Evolutionary conservation across 2,329 filamentous ascomycete species (phyloP).

Genomic region (Talaromyces sp.): DNA sequence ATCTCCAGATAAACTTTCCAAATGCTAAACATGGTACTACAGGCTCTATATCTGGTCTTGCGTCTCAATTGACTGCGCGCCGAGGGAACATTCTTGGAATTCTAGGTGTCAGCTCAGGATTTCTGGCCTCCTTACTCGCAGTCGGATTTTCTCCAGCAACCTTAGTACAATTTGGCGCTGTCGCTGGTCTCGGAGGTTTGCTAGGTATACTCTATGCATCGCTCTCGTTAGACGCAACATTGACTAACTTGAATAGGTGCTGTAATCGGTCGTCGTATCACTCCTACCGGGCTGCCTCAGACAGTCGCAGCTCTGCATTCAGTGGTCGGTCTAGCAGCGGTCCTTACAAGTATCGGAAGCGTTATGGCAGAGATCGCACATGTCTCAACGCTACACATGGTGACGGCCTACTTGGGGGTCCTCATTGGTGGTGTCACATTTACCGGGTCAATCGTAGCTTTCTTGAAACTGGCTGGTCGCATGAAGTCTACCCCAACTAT

Average conservation of each 20-base stretch:
- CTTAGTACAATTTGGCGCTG: slow-evolving; percentile 71
- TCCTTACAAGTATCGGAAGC: slow-evolving; percentile 82
- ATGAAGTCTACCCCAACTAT: slow-evolving; percentile 75
- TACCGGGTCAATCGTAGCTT: slow-evolving; percentile 84
- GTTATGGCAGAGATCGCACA: slow-evolving; percentile 71
- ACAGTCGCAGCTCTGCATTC: slow-evolving; percentile 87
- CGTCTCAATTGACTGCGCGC: slow-evolving; percentile 76
- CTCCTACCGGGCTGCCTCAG: slow-evolving; percentile 81
- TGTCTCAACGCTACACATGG: slow-evolving; percentile 74
- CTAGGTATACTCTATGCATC: slow-evolving; percentile 44
- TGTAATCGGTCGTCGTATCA: slow-evolving; percentile 80
- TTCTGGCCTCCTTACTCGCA: slow-evolving; percentile 76
- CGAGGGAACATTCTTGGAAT: slow-evolving; percentile 85
- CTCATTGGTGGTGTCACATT: slow-evolving; percentile 87
- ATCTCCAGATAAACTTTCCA: not conserved
- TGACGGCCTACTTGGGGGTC: slow-evolving; percentile 81
- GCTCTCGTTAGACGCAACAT: not conserved
- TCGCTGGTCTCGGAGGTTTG: slow-evolving; percentile 69
- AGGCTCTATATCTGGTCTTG: slow-evolving; percentile 71
- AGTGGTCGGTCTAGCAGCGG: slow-evolving; percentile 82
- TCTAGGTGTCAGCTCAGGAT: slow-evolving; percentile 76
- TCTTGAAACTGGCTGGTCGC: slow-evolving; percentile 76
- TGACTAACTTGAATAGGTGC: slow-evolving; percentile 47
- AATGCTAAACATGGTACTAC: not conserved
- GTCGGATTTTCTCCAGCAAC: slow-evolving; percentile 78